phyloP scores from a whole-genome alignment of 306 rosid species.

The Trichosanthes truncata region DNA sequence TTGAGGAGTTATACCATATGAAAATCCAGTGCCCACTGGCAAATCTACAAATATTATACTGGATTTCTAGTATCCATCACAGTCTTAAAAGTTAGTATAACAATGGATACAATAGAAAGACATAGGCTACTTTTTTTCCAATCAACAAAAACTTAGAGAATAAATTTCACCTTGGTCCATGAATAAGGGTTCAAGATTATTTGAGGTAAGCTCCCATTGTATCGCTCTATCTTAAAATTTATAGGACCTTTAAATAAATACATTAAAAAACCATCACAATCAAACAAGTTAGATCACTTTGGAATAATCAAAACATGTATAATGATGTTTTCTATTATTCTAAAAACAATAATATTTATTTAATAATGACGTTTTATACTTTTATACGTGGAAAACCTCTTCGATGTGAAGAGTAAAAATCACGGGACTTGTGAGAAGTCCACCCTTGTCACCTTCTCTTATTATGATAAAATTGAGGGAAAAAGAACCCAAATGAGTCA shows the following conservation, averaged over 20 bases:
- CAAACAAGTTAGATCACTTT: no score
- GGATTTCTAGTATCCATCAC: slow-evolving; percentile 28
- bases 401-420: no score
- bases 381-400: no score
- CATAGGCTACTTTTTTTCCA: neutral
- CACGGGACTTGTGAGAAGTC: no score
- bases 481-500: no score
- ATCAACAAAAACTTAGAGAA: no score
- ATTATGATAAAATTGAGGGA: no score
- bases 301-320: no score
- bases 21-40: slow-evolving; percentile 63
- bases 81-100: neutral
- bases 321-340: no score
- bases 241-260: slow-evolving; percentile 41
- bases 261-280: neutral
- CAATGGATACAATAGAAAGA: neutral
- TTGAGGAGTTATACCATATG: slow-evolving; percentile 30
- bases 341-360: no score
- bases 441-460: no score
- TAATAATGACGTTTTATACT: no score
- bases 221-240: slow-evolving; percentile 24
- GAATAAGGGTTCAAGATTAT: slow-evolving; percentile 38
- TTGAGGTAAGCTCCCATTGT: slow-evolving; percentile 43
- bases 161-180: slow-evolving; percentile 64
- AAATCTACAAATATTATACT: slow-evolving; percentile 55